Evolutionary conservation across 805 yeast species (phyloP), one percentile per base, ranked within the genome.

Genomic region (Debaryomyces hansenii): DNA sequence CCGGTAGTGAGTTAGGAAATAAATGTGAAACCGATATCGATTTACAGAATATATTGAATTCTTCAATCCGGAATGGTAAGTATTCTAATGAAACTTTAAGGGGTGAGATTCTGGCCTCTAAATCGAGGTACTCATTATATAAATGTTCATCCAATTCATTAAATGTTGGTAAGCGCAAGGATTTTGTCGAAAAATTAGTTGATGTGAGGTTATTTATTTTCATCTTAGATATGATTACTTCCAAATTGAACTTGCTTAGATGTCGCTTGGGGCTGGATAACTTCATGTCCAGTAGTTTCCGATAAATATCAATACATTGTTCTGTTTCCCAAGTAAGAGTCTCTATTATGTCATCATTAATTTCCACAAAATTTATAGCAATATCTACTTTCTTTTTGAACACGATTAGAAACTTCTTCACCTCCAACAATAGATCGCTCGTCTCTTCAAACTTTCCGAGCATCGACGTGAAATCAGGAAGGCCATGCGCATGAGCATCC

Each of bases 31-130:
- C 21, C 4, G 44, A 36, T n/a, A 28, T 12, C 3, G 42, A 29
- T 2, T 41, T 34, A 40, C 58, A 54, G 29, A 57, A 51, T 2
- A 53, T 54, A 44, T 54, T 66, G 59, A 69, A 83, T 60, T 56
- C 76, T 51, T 60, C 80, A 51, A 68, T 71, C 53, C 82, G 68
- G 16, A 66, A 55, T 0, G 86, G 85, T 1, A 84, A 67, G 45
- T 81, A 74, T 34, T 72, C 71, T 7, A 78, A 55, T 2, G 87
- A 70, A 5, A 78, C 82, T 36, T 71, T 74, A 15, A 83, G 67
- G 0, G 87, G 87, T 4, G 66, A 67, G 4, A 81, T 59, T 31
- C 68, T 63, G 14, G 67, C 63, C 37, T 72, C 74, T 36, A 83
- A 58, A 4, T 60, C 57, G 11, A 70, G 48, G 53, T 72, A 83